These are phyloP conservation scores for Stropharia rugosoannulata DNA, from an alignment of 768 basidiomycete genomes.

Conservation along the genomic window DNA sequence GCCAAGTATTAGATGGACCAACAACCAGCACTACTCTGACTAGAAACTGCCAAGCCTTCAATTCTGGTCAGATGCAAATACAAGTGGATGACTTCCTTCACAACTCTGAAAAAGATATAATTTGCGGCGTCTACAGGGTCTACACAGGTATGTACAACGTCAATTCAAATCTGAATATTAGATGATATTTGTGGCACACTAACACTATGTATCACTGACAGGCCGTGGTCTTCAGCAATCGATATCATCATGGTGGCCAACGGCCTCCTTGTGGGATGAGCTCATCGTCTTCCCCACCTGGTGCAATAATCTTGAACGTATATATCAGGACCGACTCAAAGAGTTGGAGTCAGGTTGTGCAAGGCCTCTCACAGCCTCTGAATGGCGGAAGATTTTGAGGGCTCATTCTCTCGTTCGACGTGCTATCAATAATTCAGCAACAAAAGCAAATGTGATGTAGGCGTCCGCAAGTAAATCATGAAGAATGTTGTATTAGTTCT, in stretches of 20 bases:
- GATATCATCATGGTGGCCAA: constrained; percentile 1
- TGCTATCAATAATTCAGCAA: neutral
- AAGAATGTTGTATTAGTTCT: no score
- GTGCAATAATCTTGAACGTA: neutral
- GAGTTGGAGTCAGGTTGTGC: neutral
- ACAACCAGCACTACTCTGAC: neutral
- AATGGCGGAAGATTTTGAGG: neutral
- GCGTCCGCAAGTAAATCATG: no score
- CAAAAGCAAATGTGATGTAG: neutral
- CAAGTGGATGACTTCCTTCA: neutral
- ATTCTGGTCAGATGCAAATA: neutral
- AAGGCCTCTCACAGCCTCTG: neutral
- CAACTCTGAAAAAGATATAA: neutral
- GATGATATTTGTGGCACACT: no score
- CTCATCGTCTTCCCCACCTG: neutral
- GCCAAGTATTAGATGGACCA: neutral
- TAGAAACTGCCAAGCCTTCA: neutral
- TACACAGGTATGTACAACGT: neutral
- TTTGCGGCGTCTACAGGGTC: neutral
- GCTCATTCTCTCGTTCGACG: neutral
- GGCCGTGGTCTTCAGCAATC: neutral
- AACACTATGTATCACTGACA: no score
- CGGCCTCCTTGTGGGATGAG: neutral
- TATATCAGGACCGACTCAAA: neutral
- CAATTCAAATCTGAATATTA: no score